Base-by-base conservation (phyloP, 2,329 filamentous ascomycete species). In the Fusarium penzigii region DNA sequence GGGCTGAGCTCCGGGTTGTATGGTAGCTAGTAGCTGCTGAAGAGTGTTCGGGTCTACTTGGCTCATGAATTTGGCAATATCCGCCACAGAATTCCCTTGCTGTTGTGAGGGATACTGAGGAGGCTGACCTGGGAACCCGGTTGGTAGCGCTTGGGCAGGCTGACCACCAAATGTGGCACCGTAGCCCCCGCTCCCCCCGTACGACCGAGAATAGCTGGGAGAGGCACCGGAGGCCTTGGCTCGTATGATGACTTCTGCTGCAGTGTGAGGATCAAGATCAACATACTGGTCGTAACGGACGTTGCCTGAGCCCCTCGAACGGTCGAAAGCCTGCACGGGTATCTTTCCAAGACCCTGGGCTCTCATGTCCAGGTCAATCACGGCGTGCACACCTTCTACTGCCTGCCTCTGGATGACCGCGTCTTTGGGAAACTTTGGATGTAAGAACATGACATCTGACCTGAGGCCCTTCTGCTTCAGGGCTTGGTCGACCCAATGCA, bases 221-320 rank as follows among this genome's bases (percentile, higher is more conserved):
- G 61, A 25, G 6, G 55, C 59, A 11, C 65, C 64, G 3, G 69
- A 68, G 11, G 76, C 72, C 69, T 89, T 92, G 46, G 87, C 83
- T 52, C 90, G 84, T 40, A 87, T 70, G 51, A 96, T 88, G 14
- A 97, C 83, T 62, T 95, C 90, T 14, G 89, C 90, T 5, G 90
- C 91, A 42, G 92, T 85, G 6, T 77, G 72, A 1, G 92, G 89
- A 36, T 95, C 88, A 2, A 97, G 79, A 62, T 92, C 86, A 51
- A 88, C 83, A 68, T 97, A 97, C 68, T 95, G 88, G 63, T 96
- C 90, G 68, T 90, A 97, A 41, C 86, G 84, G 53, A 95, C 86
- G 58, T 90, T 92, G 62, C 83, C 83, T 16, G 78, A 77, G n/a
- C 89, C 90, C 10, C 78, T 81, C 39, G 84, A 87, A 25, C 92